A percentile compares a stretch with the other conserved stretches of the same genome.
These are phyloP conservation scores for Ilyonectria mors-panacis DNA, from an alignment of 2,329 filamentous ascomycete genomes.

Conservation along the genomic window DNA sequence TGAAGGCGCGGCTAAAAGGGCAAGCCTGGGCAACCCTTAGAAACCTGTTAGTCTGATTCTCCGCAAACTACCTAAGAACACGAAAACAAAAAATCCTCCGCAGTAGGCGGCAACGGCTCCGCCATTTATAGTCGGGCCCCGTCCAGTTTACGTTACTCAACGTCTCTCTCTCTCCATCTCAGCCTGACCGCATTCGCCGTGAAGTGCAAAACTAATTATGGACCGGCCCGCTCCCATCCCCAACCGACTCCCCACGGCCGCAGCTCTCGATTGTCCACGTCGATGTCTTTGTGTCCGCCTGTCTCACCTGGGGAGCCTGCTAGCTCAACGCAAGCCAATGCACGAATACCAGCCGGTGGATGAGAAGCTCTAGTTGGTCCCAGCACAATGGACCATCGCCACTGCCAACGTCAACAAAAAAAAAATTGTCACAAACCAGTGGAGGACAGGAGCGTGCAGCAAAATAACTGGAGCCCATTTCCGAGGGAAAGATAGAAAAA, in stretches of 20 bases:
- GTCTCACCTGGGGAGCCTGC: constrained; percentile 23
- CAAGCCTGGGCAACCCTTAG: not conserved
- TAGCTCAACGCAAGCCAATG: constrained; percentile 8
- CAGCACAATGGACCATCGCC: constrained; percentile 25
- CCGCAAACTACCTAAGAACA: constrained; percentile 11
- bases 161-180: not conserved
- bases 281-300: constrained; percentile 10
- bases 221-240: constrained; percentile 28
- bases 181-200: constrained; percentile 23
- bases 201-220: constrained; percentile 20
- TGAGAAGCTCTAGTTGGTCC: constrained; percentile 7
- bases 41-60: constrained; percentile 4
- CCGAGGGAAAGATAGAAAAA: not conserved
- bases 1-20: too few relatives aligned
- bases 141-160: constrained; percentile 1
- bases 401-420: constrained; percentile 11
- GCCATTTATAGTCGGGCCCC: constrained; percentile 24
- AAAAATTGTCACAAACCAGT: constrained; percentile 15
- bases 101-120: constrained; percentile 18
- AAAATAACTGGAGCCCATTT: constrained; percentile 18
- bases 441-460: constrained; percentile 15
- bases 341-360: constrained; percentile 11
- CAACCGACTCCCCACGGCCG: constrained; percentile 11
- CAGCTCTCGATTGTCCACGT: constrained; percentile 30
- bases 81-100: constrained; percentile 1